Evolutionary conservation across 768 basidiomycete species (phyloP).

Genomic region (Austroboletus eburneus): DNA sequence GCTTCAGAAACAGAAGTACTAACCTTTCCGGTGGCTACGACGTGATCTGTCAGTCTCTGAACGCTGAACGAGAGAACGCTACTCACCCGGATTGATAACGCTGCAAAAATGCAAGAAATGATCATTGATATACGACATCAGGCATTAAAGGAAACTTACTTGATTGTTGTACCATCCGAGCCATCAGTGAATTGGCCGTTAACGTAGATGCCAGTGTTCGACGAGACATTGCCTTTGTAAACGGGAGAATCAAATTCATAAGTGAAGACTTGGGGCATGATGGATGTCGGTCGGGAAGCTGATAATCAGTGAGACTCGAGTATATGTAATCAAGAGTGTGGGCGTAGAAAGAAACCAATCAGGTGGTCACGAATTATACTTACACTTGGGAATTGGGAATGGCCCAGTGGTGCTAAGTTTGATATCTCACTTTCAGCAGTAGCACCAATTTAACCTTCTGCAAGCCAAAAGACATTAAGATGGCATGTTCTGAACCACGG

Average conservation of each 20-base stretch:
- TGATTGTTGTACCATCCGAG: constrained; percentile 54
- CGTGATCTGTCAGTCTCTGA: too few relatives aligned
- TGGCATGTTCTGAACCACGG: too few relatives aligned
- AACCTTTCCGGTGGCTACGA: constrained; percentile 57
- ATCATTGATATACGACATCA: neutral
- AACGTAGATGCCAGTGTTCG: constrained; percentile 71
- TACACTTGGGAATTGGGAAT: too few relatives aligned
- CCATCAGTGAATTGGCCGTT: constrained; percentile 62
- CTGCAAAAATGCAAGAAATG: constrained; percentile 32
- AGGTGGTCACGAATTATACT: too few relatives aligned
- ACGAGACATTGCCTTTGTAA: constrained; percentile 53
- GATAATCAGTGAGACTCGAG: too few relatives aligned
- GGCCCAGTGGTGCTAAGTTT: too few relatives aligned
- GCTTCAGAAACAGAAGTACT: constrained; percentile 55
- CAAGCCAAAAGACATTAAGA: too few relatives aligned
- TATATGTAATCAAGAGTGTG: too few relatives aligned
- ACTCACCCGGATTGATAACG: constrained; percentile 53
- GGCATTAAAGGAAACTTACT: constrained; percentile 43
- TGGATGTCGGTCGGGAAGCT: too few relatives aligned
- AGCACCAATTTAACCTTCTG: too few relatives aligned
- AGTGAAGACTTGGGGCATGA: constrained; percentile 41
- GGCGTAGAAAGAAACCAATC: too few relatives aligned
- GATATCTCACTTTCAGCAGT: too few relatives aligned
- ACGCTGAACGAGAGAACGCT: neutral
- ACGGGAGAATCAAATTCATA: constrained; percentile 49